These are phyloP conservation scores for Daedaleopsis sinensis DNA, from an alignment of 768 basidiomycete genomes.

Conservation along the genomic window DNA sequence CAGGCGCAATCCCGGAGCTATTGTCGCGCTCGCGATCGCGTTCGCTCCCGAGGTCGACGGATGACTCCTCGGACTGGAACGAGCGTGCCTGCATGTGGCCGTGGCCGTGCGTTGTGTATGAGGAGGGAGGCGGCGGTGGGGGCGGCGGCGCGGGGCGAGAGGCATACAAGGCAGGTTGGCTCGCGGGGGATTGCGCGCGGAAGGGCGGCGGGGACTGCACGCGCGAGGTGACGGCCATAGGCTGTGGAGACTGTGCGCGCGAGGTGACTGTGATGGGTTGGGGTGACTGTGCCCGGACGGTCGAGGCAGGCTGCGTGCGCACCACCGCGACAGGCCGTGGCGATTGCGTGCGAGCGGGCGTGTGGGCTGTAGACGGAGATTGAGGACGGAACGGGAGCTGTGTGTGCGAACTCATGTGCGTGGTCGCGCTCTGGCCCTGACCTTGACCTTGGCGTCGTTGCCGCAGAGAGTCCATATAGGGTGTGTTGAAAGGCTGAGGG, in stretches of 20 bases:
- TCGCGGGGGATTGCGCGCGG: slow-evolving; percentile 19
- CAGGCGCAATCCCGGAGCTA: not conserved
- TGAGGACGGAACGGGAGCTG: slow-evolving; percentile 19
- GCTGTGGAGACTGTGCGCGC: slow-evolving; percentile 15
- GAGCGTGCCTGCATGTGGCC: slow-evolving; percentile 1
- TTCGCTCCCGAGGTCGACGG: slow-evolving; percentile 5
- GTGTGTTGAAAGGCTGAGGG: not conserved
- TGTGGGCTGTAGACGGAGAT: slow-evolving; percentile 8
- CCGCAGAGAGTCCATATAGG: slow-evolving; percentile 12
- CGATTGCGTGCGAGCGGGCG: slow-evolving; percentile 7
- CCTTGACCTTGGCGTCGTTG: slow-evolving; percentile 9
- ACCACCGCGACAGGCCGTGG: slow-evolving; percentile 4
- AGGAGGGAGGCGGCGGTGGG: slow-evolving; percentile 9
- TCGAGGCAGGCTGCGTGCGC: slow-evolving; percentile 13
- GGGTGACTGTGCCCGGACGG: slow-evolving; percentile 14
- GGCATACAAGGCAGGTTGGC: not conserved
- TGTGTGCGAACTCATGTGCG: not conserved
- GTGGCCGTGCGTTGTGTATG: slow-evolving; percentile 11
- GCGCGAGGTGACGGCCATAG: slow-evolving; percentile 8
- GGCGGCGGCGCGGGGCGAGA: not conserved
- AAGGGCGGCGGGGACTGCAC: slow-evolving; percentile 18
- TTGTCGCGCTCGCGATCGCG: slow-evolving; percentile 10
- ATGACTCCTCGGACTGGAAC: slow-evolving; percentile 8
- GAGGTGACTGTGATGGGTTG: slow-evolving; percentile 2
- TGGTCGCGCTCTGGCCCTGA: not conserved